phyloP scores from a whole-genome alignment of 352 stramenopile species.

The Pythium biforme region DNA sequence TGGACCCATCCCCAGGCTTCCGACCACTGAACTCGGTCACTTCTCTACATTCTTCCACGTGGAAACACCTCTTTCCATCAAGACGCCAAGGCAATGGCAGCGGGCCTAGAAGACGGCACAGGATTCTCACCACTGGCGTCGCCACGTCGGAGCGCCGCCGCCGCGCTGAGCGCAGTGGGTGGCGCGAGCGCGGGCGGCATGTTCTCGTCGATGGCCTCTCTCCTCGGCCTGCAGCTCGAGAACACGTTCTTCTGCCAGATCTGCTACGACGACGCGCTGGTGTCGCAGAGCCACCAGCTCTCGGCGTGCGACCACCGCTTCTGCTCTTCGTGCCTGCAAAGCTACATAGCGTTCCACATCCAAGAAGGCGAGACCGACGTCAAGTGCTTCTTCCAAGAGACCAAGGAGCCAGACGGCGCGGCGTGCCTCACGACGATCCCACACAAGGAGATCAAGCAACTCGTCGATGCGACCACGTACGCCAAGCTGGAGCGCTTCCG shows the following conservation, averaged over 20 bases:
- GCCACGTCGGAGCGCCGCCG: neutral
- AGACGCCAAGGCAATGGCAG: neutral
- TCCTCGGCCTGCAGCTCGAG: slow-evolving; percentile 60
- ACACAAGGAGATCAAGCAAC: slow-evolving; percentile 39
- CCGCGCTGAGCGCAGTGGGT: neutral
- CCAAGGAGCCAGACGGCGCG: neutral
- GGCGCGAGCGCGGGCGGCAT: neutral
- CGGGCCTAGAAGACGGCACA: neutral
- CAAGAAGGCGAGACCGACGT: slow-evolving; percentile 60
- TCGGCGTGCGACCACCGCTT: slow-evolving; percentile 56
- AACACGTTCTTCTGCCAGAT: slow-evolving; percentile 77
- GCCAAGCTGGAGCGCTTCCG: slow-evolving; percentile 80
- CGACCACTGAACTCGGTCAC: too few relatives aligned
- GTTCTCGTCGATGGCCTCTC: slow-evolving; percentile 48
- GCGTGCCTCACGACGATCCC: slow-evolving; percentile 42
- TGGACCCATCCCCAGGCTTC: neutral
- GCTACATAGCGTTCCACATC: slow-evolving; percentile 67
- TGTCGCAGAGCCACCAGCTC: slow-evolving; percentile 38
- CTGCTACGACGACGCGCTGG: slow-evolving; percentile 53
- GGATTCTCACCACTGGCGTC: slow-evolving; percentile 3
- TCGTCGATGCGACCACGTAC: slow-evolving; percentile 46
- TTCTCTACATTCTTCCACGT: neutral
- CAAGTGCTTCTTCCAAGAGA: slow-evolving; percentile 64
- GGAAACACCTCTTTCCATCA: neutral
- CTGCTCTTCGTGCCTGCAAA: slow-evolving; percentile 56